phyloP scores from a whole-genome alignment of 2,329 filamentous ascomycete genomes.

The Talaromyces sp. region DNA sequence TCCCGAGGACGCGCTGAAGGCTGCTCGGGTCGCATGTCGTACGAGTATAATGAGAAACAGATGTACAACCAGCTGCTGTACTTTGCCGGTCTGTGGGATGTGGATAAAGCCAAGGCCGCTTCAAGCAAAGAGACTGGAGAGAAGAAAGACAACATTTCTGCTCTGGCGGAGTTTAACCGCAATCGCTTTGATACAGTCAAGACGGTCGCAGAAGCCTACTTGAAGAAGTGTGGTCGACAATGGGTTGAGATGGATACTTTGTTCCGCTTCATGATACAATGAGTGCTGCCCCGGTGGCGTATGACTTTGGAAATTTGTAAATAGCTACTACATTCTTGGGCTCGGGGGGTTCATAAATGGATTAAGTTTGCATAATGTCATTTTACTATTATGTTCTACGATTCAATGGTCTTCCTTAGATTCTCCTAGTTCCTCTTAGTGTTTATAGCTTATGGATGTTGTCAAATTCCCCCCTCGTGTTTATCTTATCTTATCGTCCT shows the following conservation, averaged over 20 bases:
- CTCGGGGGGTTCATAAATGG: background rate
- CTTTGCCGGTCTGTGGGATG: conserved; percentile 81
- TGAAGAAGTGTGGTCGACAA: conserved; percentile 86
- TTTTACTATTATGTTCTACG: background rate
- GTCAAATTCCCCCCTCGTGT: background rate
- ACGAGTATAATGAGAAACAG: conserved; percentile 83
- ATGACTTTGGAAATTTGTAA: conserved; percentile 28
- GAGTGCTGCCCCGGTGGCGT: conserved; percentile 29
- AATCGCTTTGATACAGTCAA: conserved; percentile 75
- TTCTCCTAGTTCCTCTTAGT: too few species aligned
- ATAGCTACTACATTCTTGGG: conserved; percentile 21
- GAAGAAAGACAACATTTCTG: conserved; percentile 67
- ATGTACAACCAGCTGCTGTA: conserved; percentile 96
- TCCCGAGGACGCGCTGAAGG: conserved; percentile 81
- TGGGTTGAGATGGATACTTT: conserved; percentile 93
- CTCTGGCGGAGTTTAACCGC: conserved; percentile 80
- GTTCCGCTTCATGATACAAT: conserved; percentile 64
- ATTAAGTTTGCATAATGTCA: conserved; percentile 13
- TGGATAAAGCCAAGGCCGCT: conserved; percentile 72
- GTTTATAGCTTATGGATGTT: too few species aligned
- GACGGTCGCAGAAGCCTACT: conserved; percentile 76
- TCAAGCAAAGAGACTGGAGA: conserved; percentile 55
- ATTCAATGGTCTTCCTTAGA: background rate
- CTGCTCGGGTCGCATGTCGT: conserved; percentile 84
- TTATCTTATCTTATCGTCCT: conserved; percentile 19